Conservation (phyloP, 345 rosid genomes). For the Salix brachista region DNA sequence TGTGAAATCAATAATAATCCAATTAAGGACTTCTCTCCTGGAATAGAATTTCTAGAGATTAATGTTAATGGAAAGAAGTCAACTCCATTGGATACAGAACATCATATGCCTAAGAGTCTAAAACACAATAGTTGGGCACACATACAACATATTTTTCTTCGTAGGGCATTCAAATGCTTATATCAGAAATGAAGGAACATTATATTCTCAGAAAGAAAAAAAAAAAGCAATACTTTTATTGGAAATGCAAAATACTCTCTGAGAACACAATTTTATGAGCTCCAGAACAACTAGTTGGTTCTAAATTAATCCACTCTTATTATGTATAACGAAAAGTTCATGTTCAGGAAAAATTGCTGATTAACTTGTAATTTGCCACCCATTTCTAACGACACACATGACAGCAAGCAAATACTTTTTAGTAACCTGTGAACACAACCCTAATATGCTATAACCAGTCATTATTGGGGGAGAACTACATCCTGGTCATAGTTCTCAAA, state of each 20-base stretch:
- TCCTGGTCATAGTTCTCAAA: neutral
- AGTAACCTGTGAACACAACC: neutral
- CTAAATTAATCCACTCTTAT: neutral
- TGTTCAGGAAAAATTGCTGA: neutral
- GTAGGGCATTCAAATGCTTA: neutral
- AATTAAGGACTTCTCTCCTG: neutral
- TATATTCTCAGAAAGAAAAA: neutral
- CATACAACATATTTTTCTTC: neutral
- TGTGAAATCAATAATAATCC: neutral
- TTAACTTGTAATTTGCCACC: neutral
- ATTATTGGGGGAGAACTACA: neutral
- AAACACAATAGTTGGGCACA: neutral
- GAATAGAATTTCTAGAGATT: neutral
- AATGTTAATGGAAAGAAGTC: neutral
- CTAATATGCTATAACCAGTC: neutral
- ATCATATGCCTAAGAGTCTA: neutral
- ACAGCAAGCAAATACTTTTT: neutral
- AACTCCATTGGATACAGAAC: neutral
- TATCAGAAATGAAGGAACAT: neutral
- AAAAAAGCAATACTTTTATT: neutral
- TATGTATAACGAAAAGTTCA: neutral
- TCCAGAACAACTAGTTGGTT: neutral
- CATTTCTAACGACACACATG: neutral
- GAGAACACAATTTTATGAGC: neutral
- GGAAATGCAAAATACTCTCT: neutral